These are phyloP conservation scores for Candida wancherniae DNA, from an alignment of 805 yeast species.

Conservation along the genomic window DNA sequence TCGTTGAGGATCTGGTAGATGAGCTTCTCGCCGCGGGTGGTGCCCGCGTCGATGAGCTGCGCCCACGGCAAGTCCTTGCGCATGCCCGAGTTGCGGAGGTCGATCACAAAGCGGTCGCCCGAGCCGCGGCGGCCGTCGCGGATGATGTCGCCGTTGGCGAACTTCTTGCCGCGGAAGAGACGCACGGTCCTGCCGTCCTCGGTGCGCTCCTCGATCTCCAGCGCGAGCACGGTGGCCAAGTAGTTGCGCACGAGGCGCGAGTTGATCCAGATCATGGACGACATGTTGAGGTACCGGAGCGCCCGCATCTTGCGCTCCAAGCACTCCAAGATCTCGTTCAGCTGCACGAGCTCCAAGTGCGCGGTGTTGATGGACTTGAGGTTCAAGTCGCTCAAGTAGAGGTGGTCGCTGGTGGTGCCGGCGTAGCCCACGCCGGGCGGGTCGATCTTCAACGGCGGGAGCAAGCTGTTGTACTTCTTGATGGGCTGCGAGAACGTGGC, in stretches of 20 bases:
- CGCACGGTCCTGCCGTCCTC: slow-evolving; percentile 7
- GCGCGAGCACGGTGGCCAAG: slow-evolving; percentile 16
- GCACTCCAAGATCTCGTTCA: slow-evolving; percentile 25
- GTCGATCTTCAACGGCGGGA: slow-evolving; percentile 30
- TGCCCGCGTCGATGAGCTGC: slow-evolving; percentile 8
- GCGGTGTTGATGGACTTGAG: slow-evolving; percentile 33
- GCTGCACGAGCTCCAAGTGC: slow-evolving; percentile 28
- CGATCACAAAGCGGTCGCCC: slow-evolving; percentile 17
- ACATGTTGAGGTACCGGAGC: slow-evolving; percentile 36
- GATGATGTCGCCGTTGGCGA: slow-evolving; percentile 3
- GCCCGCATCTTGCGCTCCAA: slow-evolving; percentile 11
- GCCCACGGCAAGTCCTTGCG: slow-evolving; percentile 46
- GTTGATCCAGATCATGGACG: slow-evolving; percentile 46
- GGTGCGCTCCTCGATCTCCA: slow-evolving; percentile 2
- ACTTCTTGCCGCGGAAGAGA: slow-evolving; percentile 5
- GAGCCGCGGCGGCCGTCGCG: neutral
- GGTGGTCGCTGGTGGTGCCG: slow-evolving; percentile 22
- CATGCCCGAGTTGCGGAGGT: slow-evolving; percentile 49
- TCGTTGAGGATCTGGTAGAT: slow-evolving; percentile 27
- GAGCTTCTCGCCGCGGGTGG: slow-evolving; percentile 9
- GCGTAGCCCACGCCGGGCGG: slow-evolving; percentile 23
- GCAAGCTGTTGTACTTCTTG: slow-evolving; percentile 33
- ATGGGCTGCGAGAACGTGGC: slow-evolving; percentile 26
- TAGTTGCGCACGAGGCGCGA: slow-evolving; percentile 33
- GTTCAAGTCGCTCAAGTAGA: slow-evolving; percentile 38